Base-by-base conservation (phyloP, 129 eudicot genomes). In the Calendula officinalis region DNA sequence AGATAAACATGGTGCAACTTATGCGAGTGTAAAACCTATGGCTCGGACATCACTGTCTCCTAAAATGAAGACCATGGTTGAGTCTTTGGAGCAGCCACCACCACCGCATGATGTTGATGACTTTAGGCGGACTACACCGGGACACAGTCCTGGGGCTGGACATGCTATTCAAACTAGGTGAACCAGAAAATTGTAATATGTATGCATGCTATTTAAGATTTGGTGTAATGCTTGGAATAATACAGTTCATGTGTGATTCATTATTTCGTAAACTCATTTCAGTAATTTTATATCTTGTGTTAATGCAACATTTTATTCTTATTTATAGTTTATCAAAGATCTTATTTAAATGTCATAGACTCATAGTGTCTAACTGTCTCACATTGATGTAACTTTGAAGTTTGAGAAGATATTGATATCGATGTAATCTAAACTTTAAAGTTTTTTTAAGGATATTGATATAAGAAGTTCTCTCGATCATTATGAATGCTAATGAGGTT, bases 61-160 rank as follows among this genome's bases (percentile, higher is more conserved):
- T 0, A 14, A 46, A n/a, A 46, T 30, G 30, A 49, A 47, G 58
- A 63, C 43, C 22, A 22, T 13, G 40, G 60, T 43, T 40, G 55
- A 36, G 67, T 11, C 75, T 64, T 62, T 0, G 10, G n/a, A 9
- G 42, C 54, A 49, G 32, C 54, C 62, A n/a, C 77, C 79, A 60
- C 62, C 77, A 27, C 33, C 79, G 15, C 85, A 72, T 32, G 75
- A 65, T 64, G 70, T 66, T 47, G 78, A 73, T 30, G 80, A 77
- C 80, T 76, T 76, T 53, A 66, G 85, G 55, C 89, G 83, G 15
- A 83, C 85, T 9, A 6, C 79, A 49, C 90, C 86, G n/a, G 90
- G 90, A 12, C 90, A 75, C 71, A 80, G 86, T 69, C 90, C 90
- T 2, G 90, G 90, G n/a, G 79, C 77, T 58, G 90, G 90, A 14